A percentile compares a stretch with the other conserved stretches of the same genome.
Evolutionary conservation across 495 filamentous ascomycete genomes (phyloP).

Genomic region (Annulohypoxylon bovei): DNA sequence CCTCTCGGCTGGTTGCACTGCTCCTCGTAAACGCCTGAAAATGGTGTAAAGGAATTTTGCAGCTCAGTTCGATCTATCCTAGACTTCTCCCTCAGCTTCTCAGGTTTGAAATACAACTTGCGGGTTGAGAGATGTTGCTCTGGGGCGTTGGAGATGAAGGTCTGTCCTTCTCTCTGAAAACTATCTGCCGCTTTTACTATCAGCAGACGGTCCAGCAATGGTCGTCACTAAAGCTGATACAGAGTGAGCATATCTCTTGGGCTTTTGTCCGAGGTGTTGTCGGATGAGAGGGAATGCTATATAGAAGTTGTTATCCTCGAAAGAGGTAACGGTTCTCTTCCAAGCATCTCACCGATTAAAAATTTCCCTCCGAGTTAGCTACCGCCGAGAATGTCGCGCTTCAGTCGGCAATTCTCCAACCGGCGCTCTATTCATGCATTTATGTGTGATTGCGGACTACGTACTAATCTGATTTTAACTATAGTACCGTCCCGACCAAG

Average conservation of each 20-base stretch:
- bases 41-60: slow-evolving; percentile 51
- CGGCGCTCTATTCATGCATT: slow-evolving; percentile 76
- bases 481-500: slow-evolving; percentile 84
- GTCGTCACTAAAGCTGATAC: slow-evolving; percentile 31
- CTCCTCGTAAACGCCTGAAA: slow-evolving; percentile 34
- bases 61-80: slow-evolving; percentile 85
- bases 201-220: slow-evolving; percentile 24
- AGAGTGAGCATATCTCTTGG: slow-evolving; percentile 65
- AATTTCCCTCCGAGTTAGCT: slow-evolving; percentile 80
- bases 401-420: slow-evolving; percentile 84
- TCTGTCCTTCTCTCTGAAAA: slow-evolving; percentile 81
- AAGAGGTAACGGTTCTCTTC: slow-evolving; percentile 13
- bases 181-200: slow-evolving; percentile 68
- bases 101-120: slow-evolving; percentile 59
- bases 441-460: slow-evolving; percentile 69
- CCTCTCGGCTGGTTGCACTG: slow-evolving; percentile 77
- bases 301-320: slow-evolving; percentile 5
- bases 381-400: slow-evolving; percentile 88
- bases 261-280: slow-evolving; percentile 78
- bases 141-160: slow-evolving; percentile 86
- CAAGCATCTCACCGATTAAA: slow-evolving; percentile 78
- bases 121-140: slow-evolving; percentile 61
- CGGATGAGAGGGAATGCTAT: slow-evolving; percentile 66
- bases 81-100: slow-evolving; percentile 62
- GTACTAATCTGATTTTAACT: slow-evolving; percentile 65